Percentiles rank a stretch among this genome's conserved stretches.
phyloP scores from a whole-genome alignment of 192 early-diverging fungal genomes.

The Helicostylum pulchrum region DNA sequence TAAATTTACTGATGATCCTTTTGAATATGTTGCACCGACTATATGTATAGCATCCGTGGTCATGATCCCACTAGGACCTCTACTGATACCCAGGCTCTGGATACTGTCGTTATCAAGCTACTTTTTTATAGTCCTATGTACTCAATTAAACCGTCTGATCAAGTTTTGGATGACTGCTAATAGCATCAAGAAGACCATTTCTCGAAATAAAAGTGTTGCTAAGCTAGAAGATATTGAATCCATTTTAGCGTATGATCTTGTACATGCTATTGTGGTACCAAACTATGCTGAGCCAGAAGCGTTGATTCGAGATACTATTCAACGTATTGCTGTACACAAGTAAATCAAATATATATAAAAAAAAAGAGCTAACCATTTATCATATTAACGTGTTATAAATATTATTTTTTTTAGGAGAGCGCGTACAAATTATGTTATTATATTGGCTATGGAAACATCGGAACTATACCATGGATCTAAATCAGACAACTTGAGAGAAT shows the following conservation, averaged over 20 bases:
- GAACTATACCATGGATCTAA: slow-evolving; percentile 56
- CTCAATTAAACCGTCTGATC: slow-evolving; percentile 42
- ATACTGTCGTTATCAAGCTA: slow-evolving; percentile 41
- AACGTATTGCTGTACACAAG: slow-evolving; percentile 63
- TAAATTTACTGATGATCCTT: slow-evolving; percentile 27
- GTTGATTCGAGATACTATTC: slow-evolving; percentile 66
- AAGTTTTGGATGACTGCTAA: slow-evolving; percentile 45
- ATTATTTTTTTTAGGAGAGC: slow-evolving; percentile 42
- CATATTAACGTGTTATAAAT: too few species aligned
- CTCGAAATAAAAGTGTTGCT: slow-evolving; percentile 10
- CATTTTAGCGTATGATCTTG: slow-evolving; percentile 25
- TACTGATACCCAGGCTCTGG: slow-evolving; percentile 42
- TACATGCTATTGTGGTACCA: slow-evolving; percentile 72
- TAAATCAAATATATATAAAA: too few species aligned
- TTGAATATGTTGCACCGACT: slow-evolving; percentile 47
- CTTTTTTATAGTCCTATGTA: slow-evolving; percentile 40
- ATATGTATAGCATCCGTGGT: slow-evolving; percentile 38
- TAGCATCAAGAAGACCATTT: slow-evolving; percentile 41
- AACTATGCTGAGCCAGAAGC: slow-evolving; percentile 70
- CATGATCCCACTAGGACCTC: slow-evolving; percentile 39
- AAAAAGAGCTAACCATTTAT: too few species aligned
- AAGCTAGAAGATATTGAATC: slow-evolving; percentile 25
- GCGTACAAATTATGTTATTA: slow-evolving; percentile 51
- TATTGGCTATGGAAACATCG: slow-evolving; percentile 76
- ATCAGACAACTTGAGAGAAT: slow-evolving; percentile 48